Base-by-base conservation (phyloP, 1,284 basidiomycete species). In the Termitomyces sp. region DNA sequence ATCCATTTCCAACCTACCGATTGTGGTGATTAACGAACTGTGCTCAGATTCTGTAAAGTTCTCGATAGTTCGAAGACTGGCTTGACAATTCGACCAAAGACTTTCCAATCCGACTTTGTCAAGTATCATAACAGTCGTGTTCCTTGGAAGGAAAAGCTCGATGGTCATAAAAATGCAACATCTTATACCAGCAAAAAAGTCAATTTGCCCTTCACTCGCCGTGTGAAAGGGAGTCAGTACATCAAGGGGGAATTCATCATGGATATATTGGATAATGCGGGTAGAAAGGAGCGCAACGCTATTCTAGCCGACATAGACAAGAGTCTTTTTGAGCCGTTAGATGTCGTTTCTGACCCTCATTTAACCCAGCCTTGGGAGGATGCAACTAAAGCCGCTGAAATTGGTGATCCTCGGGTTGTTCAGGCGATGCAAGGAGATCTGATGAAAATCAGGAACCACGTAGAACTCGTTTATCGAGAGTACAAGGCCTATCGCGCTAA, bases 1-100 rank as follows among this genome's bases (percentile, higher is more conserved):
- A 80, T 71, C 8, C 13, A 8, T 28, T 46, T 42, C 31, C 17
- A n/a, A 36, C n/a, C n/a, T 17, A 19, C 28, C 15, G 13, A 15
- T 3, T 40, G 1, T 17, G n/a, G 19, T 13, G n/a, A 24, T 39
- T 31, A 2, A 49, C 31, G 3, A 40, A 19, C 13, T 15, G 7
- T 45, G 19, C 12, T n/a, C 56, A 86, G 84, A 70, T 87, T 86
- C 60, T 81, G 79, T 59, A 77, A 75, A 39, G 70, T 79, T 5
- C 73, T 87, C 2, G 84, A 87, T 61, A 80, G 81, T 0, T 64
- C 75, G 6, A 86, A 86, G 63, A 82, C 79, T n/a, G 84, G 84
- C 0, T 68, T 81, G 45, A 72, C 68, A 1, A 73, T 84, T 28
- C 61, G 64, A 6, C 67, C 65, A 0, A 60, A 69, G 0, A 63